These are phyloP conservation scores for Cocos nucifera DNA, from an alignment of 176 grass and related monocot species.

Conservation along the genomic window DNA sequence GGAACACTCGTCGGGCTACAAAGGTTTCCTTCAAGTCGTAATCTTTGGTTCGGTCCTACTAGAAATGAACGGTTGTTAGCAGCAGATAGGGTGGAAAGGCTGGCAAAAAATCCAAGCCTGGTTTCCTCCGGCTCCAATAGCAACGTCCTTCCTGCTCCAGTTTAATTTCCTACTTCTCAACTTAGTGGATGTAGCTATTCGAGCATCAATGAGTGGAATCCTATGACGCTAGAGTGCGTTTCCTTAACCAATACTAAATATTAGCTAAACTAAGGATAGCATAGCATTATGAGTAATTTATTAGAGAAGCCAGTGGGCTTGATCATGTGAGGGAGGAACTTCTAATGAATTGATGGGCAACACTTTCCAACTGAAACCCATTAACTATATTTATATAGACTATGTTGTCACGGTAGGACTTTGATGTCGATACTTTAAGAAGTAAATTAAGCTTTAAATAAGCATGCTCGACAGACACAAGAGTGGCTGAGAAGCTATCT, in stretches of 20 bases:
- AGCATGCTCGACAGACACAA: too few species aligned
- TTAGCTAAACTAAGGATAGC: too few species aligned
- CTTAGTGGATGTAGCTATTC: slow-evolving; percentile 13
- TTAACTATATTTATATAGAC: too few species aligned
- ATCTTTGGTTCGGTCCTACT: not conserved
- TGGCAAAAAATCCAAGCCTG: not conserved
- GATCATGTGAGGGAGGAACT: too few species aligned
- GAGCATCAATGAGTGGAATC: slow-evolving; percentile 7
- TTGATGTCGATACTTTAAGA: too few species aligned
- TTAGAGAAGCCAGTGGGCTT: too few species aligned
- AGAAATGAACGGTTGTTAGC: not conserved
- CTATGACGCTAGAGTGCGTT: slow-evolving; percentile 10
- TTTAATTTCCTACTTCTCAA: not conserved
- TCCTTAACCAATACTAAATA: not conserved
- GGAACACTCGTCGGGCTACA: not conserved
- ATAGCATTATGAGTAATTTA: too few species aligned
- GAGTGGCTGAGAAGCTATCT: too few species aligned
- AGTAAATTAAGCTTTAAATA: too few species aligned
- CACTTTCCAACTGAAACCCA: too few species aligned
- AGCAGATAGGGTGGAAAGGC: not conserved
- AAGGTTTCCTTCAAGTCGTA: not conserved
- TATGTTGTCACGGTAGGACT: too few species aligned
- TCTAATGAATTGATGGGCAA: too few species aligned
- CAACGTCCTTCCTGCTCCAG: not conserved
- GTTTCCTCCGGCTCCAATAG: not conserved